Evolutionary conservation across 768 basidiomycete genomes (phyloP), one percentile per base, ranked within the genome.

Genomic region (Boletus eberwhitei): DNA sequence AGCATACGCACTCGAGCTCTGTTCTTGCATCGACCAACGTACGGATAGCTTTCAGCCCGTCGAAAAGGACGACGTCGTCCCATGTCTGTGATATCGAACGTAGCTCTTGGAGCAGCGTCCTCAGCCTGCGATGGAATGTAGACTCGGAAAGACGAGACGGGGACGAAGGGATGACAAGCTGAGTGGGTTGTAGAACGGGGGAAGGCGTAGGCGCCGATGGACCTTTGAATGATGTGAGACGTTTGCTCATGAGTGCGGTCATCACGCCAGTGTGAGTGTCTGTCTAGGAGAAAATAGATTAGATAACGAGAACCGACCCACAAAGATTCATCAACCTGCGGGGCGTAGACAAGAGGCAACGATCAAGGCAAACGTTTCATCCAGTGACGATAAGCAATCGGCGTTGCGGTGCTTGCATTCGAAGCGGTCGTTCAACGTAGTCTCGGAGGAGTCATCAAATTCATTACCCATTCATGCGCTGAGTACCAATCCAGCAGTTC

Each of bases 61-160:
- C 91, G 14, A 86, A 64, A 11, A 88, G 75, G 1, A 93, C 84
- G 41, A 94, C 75, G 60, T 93, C 87, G 59, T 93, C 88, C 93
- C 93, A 96, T 49, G 84, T 88, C 53, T 81, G 76, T 9, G 86
- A 71, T 17, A 81, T 76, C 13, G 75, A 71, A 2, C 80, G 81
- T 16, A 94, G 64, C 60, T 94, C 91, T 32, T 82, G 83, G 34
- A 95, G 70, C 4, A 82, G 71, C 2, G 82, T 75, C 48, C 89
- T 74, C n/a, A 85, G 74, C 74, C 84, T 90, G 14, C 93, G 83
- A 67, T 95, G 93, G 68, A 83, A 84, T 0, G 90, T 88, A 1
- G 90, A 87, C 66, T 94, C 93, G 44, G 72, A 62, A 12, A 62
- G 44, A 24, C 72, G 68, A 19, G 71, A 77, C 50, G 75, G 73